phyloP scores from a whole-genome alignment of 345 rosid genomes.

The Euphorbia lathyris region DNA sequence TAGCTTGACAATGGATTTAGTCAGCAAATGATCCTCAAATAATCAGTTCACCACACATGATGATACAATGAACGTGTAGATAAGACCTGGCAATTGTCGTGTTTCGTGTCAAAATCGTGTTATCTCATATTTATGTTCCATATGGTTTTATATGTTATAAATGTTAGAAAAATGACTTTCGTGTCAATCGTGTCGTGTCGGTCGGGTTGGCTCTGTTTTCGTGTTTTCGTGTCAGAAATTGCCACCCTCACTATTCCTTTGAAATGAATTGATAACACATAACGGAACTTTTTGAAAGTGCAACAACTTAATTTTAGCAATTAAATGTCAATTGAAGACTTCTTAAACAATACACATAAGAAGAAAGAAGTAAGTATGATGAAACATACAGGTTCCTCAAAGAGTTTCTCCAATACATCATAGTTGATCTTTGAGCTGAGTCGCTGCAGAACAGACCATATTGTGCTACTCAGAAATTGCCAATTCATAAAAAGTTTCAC shows the following conservation, averaged over 20 bases:
- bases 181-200: too few species aligned
- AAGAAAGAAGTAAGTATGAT: constrained; percentile 8
- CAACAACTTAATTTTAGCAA: background rate
- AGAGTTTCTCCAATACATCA: constrained; percentile 63
- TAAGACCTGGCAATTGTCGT: too few species aligned
- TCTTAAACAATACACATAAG: background rate
- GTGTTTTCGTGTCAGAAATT: too few species aligned
- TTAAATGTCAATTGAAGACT: background rate
- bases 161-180: too few species aligned
- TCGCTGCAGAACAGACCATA: constrained; percentile 46
- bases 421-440: constrained; percentile 65
- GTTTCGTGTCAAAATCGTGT: too few species aligned
- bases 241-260: background rate
- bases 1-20: background rate
- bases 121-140: too few species aligned
- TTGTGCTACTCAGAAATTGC: background rate
- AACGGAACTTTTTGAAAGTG: background rate
- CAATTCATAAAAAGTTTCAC: background rate
- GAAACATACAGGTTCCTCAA: constrained; percentile 55
- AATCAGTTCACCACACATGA: too few species aligned
- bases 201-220: too few species aligned
- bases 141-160: too few species aligned
- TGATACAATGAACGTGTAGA: background rate
- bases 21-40: background rate
- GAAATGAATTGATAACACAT: background rate